Evolutionary conservation across 805 yeast species (phyloP).

Genomic region (Yamadazyma phyllophila): DNA sequence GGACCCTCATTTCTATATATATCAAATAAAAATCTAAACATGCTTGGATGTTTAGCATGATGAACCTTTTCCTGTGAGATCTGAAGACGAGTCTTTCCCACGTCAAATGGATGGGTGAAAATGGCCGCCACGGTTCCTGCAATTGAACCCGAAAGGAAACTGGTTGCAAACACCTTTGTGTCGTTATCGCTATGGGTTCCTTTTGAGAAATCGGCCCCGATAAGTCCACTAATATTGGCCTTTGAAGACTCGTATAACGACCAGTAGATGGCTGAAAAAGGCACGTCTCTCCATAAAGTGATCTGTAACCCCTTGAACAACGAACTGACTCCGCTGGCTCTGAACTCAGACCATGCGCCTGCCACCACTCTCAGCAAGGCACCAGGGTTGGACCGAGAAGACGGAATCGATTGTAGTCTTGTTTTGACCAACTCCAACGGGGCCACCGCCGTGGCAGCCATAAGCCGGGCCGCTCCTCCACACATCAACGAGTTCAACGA

Average conservation of each 20-base stretch:
- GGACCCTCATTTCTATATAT: constrained; percentile 75
- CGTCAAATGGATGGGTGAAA: constrained; percentile 92
- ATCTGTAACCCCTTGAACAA: constrained; percentile 82
- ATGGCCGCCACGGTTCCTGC: constrained; percentile 87
- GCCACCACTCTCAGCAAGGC: constrained; percentile 46
- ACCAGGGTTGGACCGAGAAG: constrained; percentile 28
- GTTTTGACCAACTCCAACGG: constrained; percentile 89
- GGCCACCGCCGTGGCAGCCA: constrained; percentile 82
- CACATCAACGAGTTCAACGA: constrained; percentile 71
- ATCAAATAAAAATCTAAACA: constrained; percentile 62
- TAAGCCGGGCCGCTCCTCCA: constrained; percentile 77
- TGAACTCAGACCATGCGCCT: constrained; percentile 54
- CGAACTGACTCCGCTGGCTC: constrained; percentile 55
- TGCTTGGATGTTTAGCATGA: constrained; percentile 39
- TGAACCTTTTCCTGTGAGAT: constrained; percentile 35
- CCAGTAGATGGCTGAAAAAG: constrained; percentile 96
- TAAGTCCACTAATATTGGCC: constrained; percentile 18
- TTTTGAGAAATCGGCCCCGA: constrained; percentile 22
- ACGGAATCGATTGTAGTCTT: constrained; percentile 83
- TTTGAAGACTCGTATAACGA: constrained; percentile 64
- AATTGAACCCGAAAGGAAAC: constrained; percentile 78
- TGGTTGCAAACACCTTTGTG: constrained; percentile 52
- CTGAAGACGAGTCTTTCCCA: constrained; percentile 92
- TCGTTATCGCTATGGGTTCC: constrained; percentile 20
- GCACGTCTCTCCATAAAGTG: constrained; percentile 96